These are phyloP conservation scores for Paraleonurus japonicus DNA, from an alignment of 257 asterid genomes.

Conservation along the genomic window DNA sequence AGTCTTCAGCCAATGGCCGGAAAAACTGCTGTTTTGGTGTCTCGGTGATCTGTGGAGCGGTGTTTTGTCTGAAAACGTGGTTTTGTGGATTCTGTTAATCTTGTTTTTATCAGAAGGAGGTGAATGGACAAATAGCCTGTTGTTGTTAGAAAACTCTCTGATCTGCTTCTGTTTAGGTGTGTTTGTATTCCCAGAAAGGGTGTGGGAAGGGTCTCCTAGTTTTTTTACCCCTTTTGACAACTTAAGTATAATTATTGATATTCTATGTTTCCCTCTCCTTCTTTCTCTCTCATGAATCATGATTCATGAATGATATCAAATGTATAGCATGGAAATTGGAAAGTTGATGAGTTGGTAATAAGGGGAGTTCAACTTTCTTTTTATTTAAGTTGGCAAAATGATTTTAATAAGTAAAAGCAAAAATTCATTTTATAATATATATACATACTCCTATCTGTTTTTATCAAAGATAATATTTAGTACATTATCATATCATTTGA, in stretches of 20 bases:
- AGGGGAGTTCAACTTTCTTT: background rate
- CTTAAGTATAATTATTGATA: constrained; percentile 14
- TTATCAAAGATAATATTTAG: too few species aligned
- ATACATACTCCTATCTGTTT: too few species aligned
- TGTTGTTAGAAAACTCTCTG: constrained; percentile 27
- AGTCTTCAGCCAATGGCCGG: constrained; percentile 62
- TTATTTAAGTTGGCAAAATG: background rate
- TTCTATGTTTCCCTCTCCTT: constrained; percentile 15
- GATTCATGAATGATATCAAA: too few species aligned
- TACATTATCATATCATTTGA: too few species aligned
- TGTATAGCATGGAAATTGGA: background rate
- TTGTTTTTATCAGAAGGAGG: constrained; percentile 15
- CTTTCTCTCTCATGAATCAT: background rate
- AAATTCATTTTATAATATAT: too few species aligned
- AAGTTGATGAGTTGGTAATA: background rate
- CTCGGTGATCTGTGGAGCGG: constrained; percentile 9
- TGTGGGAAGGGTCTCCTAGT: constrained; percentile 33
- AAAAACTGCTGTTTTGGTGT: constrained; percentile 70
- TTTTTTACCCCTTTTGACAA: background rate
- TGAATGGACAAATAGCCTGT: constrained; percentile 10
- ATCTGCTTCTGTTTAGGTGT: constrained; percentile 23
- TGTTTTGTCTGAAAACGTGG: background rate
- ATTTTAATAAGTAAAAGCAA: too few species aligned
- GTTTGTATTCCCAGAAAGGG: constrained; percentile 28
- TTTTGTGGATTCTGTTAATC: constrained; percentile 5